Evolutionary conservation across 768 basidiomycete genomes (phyloP).

Genomic region (Boletus fagicola): DNA sequence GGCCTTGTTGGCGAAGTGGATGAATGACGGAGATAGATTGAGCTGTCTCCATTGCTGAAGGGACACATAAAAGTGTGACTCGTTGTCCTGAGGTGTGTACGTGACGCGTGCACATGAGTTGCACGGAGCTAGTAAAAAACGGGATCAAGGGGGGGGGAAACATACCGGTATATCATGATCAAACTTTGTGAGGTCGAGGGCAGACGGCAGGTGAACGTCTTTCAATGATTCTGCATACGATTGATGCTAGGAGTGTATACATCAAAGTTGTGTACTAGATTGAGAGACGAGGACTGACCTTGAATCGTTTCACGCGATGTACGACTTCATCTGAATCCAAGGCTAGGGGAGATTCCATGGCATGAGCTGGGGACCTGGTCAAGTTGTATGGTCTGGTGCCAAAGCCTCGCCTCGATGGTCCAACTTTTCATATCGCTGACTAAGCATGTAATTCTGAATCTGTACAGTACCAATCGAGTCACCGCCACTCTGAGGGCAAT

Average conservation of each 20-base stretch:
- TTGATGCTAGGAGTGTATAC: conserved; percentile 52
- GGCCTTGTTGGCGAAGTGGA: conserved; percentile 62
- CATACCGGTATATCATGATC: conserved; percentile 59
- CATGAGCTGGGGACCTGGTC: not conserved
- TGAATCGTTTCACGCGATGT: conserved; percentile 50
- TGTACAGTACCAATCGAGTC: too few relatives aligned
- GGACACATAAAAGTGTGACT: conserved; percentile 74
- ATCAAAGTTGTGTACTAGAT: not conserved
- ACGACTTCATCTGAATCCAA: conserved; percentile 24
- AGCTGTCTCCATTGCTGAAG: conserved; percentile 77
- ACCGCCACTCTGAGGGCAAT: too few relatives aligned
- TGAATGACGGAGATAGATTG: conserved; percentile 73
- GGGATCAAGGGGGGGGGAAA: not conserved
- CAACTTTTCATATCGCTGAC: conserved; percentile 3
- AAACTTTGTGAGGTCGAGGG: conserved; percentile 52
- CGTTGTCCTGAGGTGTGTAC: conserved; percentile 54
- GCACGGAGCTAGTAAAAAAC: not conserved
- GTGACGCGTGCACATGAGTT: not conserved
- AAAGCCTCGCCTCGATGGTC: not conserved
- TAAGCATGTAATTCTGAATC: conserved; percentile 3
- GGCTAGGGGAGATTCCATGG: conserved; percentile 9
- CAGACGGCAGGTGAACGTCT: conserved; percentile 69
- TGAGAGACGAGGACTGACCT: conserved; percentile 32
- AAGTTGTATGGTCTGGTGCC: not conserved
- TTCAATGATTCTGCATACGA: conserved; percentile 68